Conservation (phyloP, 441 rosid genomes). For the Croton setiger region DNA sequence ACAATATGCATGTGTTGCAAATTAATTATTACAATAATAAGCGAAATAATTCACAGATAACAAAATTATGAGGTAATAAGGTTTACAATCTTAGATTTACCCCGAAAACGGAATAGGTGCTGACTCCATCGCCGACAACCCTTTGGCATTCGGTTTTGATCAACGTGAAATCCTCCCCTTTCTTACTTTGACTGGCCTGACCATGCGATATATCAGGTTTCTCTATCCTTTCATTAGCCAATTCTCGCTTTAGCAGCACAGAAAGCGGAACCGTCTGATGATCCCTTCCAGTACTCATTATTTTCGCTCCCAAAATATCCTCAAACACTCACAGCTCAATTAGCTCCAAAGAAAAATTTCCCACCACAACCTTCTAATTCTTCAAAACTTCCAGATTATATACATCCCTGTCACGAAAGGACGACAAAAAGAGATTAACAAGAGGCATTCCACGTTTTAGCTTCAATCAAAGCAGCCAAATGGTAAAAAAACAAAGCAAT, state of each 20-base stretch:
- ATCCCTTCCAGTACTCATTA: conserved; percentile 47
- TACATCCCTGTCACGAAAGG: background rate
- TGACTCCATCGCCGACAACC: conserved; percentile 74
- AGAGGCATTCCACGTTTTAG: background rate
- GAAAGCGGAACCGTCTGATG: conserved; percentile 96
- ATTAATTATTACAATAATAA: background rate
- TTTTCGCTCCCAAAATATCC: conserved; percentile 10
- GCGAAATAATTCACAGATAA: background rate
- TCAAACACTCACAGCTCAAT: conserved; percentile 5
- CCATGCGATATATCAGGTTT: conserved; percentile 78
- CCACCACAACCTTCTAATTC: background rate
- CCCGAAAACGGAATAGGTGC: conserved; percentile 84
- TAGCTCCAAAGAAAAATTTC: background rate
- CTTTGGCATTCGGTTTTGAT: conserved; percentile 81
- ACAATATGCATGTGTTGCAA: no score
- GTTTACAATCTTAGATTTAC: conserved; percentile 31
- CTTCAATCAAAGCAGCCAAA: background rate
- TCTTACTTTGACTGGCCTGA: conserved; percentile 91
- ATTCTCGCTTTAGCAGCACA: conserved; percentile 81
- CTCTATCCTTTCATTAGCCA: conserved; percentile 74
- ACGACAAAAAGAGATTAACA: background rate
- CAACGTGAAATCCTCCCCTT: conserved; percentile 87
- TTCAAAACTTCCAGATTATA: background rate
- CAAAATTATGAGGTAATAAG: background rate
- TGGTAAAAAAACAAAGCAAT: background rate